Base-by-base conservation (phyloP, 1,139 yeast genomes). In the Suhomyces choctaworum region DNA sequence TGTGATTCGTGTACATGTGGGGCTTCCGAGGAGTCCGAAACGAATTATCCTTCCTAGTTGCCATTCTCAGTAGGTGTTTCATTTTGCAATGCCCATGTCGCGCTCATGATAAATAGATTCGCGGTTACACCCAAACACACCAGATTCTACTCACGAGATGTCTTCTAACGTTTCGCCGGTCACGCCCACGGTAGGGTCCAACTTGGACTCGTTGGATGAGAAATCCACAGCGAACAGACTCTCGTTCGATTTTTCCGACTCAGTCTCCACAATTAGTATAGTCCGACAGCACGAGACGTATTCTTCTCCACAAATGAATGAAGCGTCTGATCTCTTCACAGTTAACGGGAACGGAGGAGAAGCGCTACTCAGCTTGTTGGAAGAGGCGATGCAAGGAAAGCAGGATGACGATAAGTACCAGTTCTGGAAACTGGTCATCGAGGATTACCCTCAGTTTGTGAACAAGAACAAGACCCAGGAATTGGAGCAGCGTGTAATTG, bases 211-310 rank as follows among this genome's bases (percentile, higher is more conserved):
- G n/a, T 24, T 34, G 16, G 39, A 31, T 19, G 32, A 22, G 4
- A 14, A 19, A 16, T 11, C 21, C 16, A 10, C 27, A 31, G 39
- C 38, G 37, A 39, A 44, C 31, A 21, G 46, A 20, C 27, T 38
- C 24, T 40, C 45, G 4, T 52, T 49, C 35, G 47, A 42, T 16
- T 44, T 47, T 29, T 34, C 46, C 11, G 64, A 63, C 36, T 44
- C 49, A 11, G 45, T 63, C 9, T 58, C 67, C 4, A 50, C 55
- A 27, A 55, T 66, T 12, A 53, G 62, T n/a, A 42, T 58, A 12
- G 51, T 55, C 23, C 50, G 74, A 40, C 73, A 69, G 40, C 46
- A 52, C 32, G 70, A 66, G 32, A 28, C 52, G 4, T 65, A 61
- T 38, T 43, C 51, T 6, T 50, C 61, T n/a, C 66, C 68, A 3